A percentile compares a stretch with the other conserved stretches of the same genome.
phyloP scores from a whole-genome alignment of 1,139 yeast genomes.

The Candida pseudoviswanathii region DNA sequence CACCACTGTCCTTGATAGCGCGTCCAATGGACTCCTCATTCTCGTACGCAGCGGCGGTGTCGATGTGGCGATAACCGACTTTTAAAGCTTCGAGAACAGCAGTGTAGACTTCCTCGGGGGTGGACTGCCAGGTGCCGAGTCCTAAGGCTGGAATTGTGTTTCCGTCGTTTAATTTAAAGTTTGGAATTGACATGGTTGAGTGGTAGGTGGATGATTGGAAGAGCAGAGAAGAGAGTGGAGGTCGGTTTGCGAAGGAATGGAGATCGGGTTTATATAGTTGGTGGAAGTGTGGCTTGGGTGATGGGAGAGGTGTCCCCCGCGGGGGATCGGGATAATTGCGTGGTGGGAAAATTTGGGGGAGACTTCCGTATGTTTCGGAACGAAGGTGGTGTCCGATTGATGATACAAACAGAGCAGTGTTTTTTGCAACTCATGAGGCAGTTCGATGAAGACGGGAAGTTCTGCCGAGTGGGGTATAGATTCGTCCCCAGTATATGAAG shows the following conservation, averaged over 20 bases:
- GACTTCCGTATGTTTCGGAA: no score
- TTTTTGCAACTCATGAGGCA: no score
- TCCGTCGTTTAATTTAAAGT: conserved; percentile 52
- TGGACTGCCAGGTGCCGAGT: conserved; percentile 74
- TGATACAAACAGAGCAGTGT: no score
- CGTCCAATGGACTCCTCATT: conserved; percentile 68
- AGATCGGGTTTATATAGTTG: no score
- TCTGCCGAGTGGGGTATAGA: no score
- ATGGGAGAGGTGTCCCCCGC: no score
- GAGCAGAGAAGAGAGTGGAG: background rate
- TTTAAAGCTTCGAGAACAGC: conserved; percentile 63
- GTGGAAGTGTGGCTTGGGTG: no score
- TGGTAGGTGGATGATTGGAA: background rate
- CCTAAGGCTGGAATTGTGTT: conserved; percentile 64
- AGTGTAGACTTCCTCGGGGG: conserved; percentile 48
- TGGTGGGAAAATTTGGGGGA: no score
- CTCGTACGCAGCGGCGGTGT: conserved; percentile 66
- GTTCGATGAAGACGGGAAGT: no score
- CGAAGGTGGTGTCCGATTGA: no score
- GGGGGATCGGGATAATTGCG: no score
- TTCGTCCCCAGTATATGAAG: no score
- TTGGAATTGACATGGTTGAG: conserved; percentile 3
- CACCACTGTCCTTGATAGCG: conserved; percentile 60
- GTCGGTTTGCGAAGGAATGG: background rate
- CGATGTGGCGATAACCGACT: conserved; percentile 74